Evolutionary conservation across 2,329 filamentous ascomycete species (phyloP).

Genomic region (Fonsecaea erecta): DNA sequence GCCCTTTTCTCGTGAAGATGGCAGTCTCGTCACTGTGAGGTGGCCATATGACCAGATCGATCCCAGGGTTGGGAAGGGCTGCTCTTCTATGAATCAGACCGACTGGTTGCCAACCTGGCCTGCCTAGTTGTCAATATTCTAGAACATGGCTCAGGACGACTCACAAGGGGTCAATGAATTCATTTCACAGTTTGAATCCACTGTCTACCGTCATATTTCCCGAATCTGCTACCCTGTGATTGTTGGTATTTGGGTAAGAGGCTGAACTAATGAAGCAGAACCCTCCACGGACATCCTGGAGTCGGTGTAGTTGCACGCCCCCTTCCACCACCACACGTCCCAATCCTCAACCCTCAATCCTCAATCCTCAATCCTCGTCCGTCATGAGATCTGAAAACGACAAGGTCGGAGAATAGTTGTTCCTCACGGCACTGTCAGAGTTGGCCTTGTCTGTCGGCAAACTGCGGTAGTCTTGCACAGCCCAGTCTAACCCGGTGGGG

Average conservation of each 20-base stretch:
- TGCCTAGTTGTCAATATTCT: conserved; percentile 18
- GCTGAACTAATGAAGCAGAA: not conserved
- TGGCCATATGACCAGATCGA: not conserved
- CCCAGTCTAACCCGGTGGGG: not conserved
- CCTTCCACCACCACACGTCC: not conserved
- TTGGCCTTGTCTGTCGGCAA: not conserved
- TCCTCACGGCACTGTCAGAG: not conserved
- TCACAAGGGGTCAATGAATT: conserved; percentile 31
- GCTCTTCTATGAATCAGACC: conserved; percentile 1
- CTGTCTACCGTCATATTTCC: not conserved
- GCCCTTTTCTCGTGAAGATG: not conserved
- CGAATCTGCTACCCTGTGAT: not conserved
- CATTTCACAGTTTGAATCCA: conserved; percentile 26
- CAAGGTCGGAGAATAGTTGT: not conserved
- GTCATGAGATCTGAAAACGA: not conserved
- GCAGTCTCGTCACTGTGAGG: not conserved
- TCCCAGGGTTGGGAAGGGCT: not conserved
- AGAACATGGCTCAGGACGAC: conserved; percentile 19
- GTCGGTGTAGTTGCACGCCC: not conserved
- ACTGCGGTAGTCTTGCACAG: not conserved
- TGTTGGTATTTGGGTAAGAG: not conserved
- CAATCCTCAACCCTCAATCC: not conserved
- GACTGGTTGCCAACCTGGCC: conserved; percentile 1
- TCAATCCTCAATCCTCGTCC: no score
- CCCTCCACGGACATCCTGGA: not conserved